Base-by-base conservation (phyloP, 179 eudicot species). In the Patellifolia procumbens region DNA sequence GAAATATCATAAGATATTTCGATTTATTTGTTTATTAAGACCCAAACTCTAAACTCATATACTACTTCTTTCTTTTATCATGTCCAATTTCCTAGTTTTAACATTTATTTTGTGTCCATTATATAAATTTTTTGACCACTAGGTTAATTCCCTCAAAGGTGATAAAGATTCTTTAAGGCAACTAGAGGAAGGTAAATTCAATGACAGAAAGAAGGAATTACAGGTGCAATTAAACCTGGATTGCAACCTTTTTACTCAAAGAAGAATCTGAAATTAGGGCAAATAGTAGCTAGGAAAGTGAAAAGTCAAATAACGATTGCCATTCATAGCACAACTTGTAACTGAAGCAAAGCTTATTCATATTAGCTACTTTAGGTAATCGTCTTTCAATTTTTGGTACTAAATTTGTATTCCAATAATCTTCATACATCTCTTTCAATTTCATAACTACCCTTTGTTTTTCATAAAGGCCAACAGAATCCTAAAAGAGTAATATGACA, bases 331-430 rank as follows among this genome's bases (percentile, higher is more conserved):
- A 51, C 67, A 62, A 62, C 79, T 80, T 80, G 73, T 55, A 80
- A 72, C 35, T 75, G 59, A 80, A 80, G 83, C 79, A 80, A 70
- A 80, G 71, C 26, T 28, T 31, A n/a, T 60, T 61, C 63, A 46
- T 35, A 49, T 78, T 52, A 64, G 28, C 78, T 37, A 20, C 16
- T 52, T 24, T 34, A 24, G 46, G 63, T 52, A 34, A 64, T 4
- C 19, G 35, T 53, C 37, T 64, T 78, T 46, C n/a, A 34, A 35
- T 66, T 70, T 72, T 53, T 39, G 51, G 71, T 78, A 39, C 70
- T 19, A 61, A 28, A 26, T 31, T 52, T 31, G 32, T 55, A 37
- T 20, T 28, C 70, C 13, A 32, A 20, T 24, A 5, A 20, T 56
- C 52, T 31, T 43, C 35, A 43, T 43, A 45, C 26, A 58, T 58